Base-by-base conservation (phyloP, 805 yeast genomes). In the Ogataea paradorogensis region DNA sequence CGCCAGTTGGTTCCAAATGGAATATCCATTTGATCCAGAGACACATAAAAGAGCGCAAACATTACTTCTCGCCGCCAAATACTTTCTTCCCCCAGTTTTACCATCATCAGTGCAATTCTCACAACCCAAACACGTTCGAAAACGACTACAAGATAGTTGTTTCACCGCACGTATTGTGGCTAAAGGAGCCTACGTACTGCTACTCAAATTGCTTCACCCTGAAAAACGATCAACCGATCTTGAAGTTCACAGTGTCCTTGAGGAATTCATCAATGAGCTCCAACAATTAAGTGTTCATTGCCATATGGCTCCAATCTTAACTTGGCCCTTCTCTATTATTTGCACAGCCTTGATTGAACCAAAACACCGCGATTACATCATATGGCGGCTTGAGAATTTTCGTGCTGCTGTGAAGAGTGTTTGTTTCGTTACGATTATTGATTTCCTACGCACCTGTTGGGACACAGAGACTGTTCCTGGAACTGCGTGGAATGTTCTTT, bases 1-100 rank as follows among this genome's bases (percentile, higher is more conserved):
- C 34, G 51, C 62, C 3, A 51, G 61, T 3, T 66, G 63, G 62
- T 47, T 67, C 10, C 58, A 59, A 10, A 38, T 63, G 33, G 36
- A 42, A 9, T 38, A 32, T 20, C 53, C 53, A 3, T 34, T 44
- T 5, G 28, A 35, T 33, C 24, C 30, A 7, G 38, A 38, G 9
- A 38, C 29, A 25, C 29, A 14, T 15, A 22, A 33, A 18, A 28
- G 24, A 33, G 47, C 35, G 28, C 15, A 20, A 11, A 20, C 33
- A 13, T 7, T 30, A 5, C 33, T 30, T 11, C 25, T 5, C 15
- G 10, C 24, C 7, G 46, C 51, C 15, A 47, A 47, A 16, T 47
- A 33, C 20, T 43, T 40, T 25, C 48, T 47, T 11, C 42, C 47
- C 1, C 51, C 51, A 3, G 35, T 47, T 58, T 39, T 47, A 1